Evolutionary conservation across 176 grass and related monocot genomes (phyloP).

Genomic region (Zizania latifolia): DNA sequence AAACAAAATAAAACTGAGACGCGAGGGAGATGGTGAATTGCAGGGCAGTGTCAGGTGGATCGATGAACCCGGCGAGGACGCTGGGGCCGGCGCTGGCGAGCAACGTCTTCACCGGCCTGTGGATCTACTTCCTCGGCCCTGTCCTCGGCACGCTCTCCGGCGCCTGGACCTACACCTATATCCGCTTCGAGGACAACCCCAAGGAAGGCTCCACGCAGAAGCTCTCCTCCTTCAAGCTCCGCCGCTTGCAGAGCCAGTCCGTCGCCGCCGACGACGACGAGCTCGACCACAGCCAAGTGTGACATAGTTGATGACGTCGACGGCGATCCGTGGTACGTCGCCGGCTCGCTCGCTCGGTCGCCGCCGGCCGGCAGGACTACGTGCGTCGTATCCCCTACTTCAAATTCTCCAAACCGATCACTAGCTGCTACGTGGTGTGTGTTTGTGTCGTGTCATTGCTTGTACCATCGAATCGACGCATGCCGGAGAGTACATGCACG

Average conservation of each 20-base stretch:
- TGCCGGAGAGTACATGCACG: not conserved
- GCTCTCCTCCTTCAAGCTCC: slow-evolving; percentile 85
- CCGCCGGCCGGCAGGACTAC: not conserved
- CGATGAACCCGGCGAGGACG: slow-evolving; percentile 96
- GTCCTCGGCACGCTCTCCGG: slow-evolving; percentile 66
- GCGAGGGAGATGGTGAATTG: slow-evolving; percentile 35
- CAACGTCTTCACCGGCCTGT: slow-evolving; percentile 59
- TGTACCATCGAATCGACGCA: too few relatives aligned
- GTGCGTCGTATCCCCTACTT: not conserved
- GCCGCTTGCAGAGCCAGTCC: slow-evolving; percentile 71
- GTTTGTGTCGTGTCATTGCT: too few relatives aligned
- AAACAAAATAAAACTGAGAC: slow-evolving; percentile 20
- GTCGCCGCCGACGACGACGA: slow-evolving; percentile 39
- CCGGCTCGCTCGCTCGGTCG: too few relatives aligned
- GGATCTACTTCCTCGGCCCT: slow-evolving; percentile 92
- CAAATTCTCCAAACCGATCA: too few relatives aligned
- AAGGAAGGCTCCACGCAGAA: slow-evolving; percentile 37
- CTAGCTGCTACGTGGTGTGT: too few relatives aligned
- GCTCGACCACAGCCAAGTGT: slow-evolving; percentile 33
- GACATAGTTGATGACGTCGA: not conserved
- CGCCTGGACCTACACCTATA: slow-evolving; percentile 62
- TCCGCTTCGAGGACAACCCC: slow-evolving; percentile 48
- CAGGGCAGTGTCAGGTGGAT: slow-evolving; percentile 95
- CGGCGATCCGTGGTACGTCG: too few relatives aligned
- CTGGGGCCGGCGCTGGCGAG: slow-evolving; percentile 88